phyloP scores from a whole-genome alignment of 2,329 filamentous ascomycete species.

The Claviceps sorghi region DNA sequence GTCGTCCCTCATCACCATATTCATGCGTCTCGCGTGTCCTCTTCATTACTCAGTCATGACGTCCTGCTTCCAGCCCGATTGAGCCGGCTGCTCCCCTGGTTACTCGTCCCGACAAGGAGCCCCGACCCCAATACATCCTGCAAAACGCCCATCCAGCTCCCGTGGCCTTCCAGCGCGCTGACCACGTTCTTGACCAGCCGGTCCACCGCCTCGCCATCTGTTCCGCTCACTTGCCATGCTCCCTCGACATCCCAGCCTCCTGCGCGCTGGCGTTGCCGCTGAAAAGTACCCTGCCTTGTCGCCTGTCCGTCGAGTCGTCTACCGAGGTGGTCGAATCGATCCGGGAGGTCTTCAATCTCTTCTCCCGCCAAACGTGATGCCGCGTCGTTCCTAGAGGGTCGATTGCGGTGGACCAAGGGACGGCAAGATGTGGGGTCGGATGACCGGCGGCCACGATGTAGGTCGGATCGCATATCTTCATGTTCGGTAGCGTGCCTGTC shows the following conservation, averaged over 20 bases:
- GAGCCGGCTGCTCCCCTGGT: not conserved
- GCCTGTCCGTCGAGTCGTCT: conserved; percentile 24
- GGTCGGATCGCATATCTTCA: conserved; percentile 4
- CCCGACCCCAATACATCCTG: conserved; percentile 17
- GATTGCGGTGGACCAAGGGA: conserved; percentile 11
- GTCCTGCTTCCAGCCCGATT: not conserved
- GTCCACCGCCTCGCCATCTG: conserved; percentile 27
- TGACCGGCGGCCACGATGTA: conserved; percentile 12
- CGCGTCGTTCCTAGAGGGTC: conserved; percentile 4
- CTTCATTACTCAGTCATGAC: not conserved
- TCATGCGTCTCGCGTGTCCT: conserved; percentile 1
- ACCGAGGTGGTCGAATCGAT: conserved; percentile 32
- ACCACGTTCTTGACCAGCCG: conserved; percentile 14
- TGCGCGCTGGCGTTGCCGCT: conserved; percentile 18
- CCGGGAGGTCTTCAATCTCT: conserved; percentile 29
- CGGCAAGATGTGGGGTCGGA: conserved; percentile 23
- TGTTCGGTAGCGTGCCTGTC: conserved; percentile 1
- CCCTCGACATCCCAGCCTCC: conserved; percentile 25
- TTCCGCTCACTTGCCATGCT: conserved; percentile 30
- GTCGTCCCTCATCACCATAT: conserved; percentile 10
- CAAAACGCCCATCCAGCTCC: conserved; percentile 18
- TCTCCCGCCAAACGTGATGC: conserved; percentile 19
- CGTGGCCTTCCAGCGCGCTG: conserved; percentile 16
- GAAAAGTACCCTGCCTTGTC: conserved; percentile 28
- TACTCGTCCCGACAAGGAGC: conserved; percentile 6